Percentiles rank a stretch among this genome's conserved stretches.
Conservation (phyloP, 495 filamentous ascomycete species). For the Trichoderma gamsii region DNA sequence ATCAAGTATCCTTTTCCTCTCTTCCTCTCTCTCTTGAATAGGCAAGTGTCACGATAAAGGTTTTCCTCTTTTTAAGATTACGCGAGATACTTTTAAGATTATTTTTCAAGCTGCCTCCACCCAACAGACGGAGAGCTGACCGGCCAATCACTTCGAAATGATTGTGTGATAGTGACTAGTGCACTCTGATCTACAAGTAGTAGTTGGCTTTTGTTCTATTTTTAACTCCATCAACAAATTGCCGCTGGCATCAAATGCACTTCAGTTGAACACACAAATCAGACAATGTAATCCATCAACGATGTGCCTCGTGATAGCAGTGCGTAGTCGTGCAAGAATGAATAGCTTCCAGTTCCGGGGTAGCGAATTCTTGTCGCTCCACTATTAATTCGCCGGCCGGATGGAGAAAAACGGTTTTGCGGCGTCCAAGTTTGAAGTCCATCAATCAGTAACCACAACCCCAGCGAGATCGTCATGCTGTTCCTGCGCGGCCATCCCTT, state of each 20-base stretch:
- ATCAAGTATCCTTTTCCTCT: too few relatives aligned
- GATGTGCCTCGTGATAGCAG: neutral
- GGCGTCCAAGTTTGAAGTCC: slow-evolving; percentile 5
- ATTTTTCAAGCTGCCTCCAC: neutral
- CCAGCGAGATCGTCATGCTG: neutral
- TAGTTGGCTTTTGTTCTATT: neutral
- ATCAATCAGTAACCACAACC: neutral
- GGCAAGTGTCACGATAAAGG: neutral
- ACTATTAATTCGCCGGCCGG: neutral
- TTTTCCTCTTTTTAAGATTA: neutral
- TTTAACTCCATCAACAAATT: neutral
- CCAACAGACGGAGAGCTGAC: neutral
- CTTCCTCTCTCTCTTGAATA: neutral
- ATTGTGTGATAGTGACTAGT: neutral
- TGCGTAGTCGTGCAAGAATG: neutral
- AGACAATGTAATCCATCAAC: too few relatives aligned
- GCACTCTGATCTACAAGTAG: neutral
- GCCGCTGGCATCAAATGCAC: too few relatives aligned
- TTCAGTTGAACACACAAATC: too few relatives aligned
- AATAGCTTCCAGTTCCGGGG: neutral
- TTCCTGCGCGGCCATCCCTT: neutral
- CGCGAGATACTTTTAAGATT: neutral
- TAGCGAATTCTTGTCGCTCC: neutral
- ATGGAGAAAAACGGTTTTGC: neutral
- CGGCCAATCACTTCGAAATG: neutral